Percentiles rank a stretch among this genome's conserved stretches.
These are phyloP conservation scores for Monotropa hypopitys DNA, from an alignment of 179 eudicot species.

Conservation along the genomic window DNA sequence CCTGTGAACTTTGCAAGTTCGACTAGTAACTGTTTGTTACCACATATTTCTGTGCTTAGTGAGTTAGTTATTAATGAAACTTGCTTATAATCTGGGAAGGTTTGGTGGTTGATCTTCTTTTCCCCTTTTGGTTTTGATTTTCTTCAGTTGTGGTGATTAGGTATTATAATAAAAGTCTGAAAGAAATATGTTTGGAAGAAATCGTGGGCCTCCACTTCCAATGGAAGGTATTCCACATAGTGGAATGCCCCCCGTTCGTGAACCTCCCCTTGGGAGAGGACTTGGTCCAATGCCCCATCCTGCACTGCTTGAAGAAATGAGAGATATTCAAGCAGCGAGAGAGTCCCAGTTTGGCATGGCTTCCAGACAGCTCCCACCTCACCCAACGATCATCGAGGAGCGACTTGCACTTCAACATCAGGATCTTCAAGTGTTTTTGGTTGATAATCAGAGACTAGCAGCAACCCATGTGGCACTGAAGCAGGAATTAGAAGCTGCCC, in stretches of 20 bases:
- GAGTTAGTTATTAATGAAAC: not conserved
- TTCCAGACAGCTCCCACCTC: conserved; percentile 64
- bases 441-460: conserved; percentile 74
- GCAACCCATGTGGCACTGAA: conserved; percentile 89
- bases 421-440: conserved; percentile 63
- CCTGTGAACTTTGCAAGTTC: not conserved
- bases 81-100: not conserved
- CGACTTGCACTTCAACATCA: conserved; percentile 63
- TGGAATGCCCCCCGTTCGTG: conserved; percentile 42
- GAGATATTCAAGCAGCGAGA: conserved; percentile 19
- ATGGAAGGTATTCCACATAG: conserved; percentile 46
- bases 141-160: not conserved
- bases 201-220: conserved; percentile 67
- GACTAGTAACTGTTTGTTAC: not conserved
- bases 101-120: not conserved
- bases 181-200: conserved; percentile 53
- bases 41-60: not conserved
- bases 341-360: conserved; percentile 59
- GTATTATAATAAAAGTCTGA: not conserved
- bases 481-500: conserved; percentile 75
- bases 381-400: conserved; percentile 73
- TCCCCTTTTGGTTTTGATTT: not conserved
- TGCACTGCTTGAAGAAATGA: conserved; percentile 55
- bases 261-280: conserved; percentile 45
- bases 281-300: conserved; percentile 54